A percentile compares a stretch with the other conserved stretches of the same genome.
Evolutionary conservation across 202 grass and related monocot species (phyloP).

Genomic region (Saccharum hybrid): DNA sequence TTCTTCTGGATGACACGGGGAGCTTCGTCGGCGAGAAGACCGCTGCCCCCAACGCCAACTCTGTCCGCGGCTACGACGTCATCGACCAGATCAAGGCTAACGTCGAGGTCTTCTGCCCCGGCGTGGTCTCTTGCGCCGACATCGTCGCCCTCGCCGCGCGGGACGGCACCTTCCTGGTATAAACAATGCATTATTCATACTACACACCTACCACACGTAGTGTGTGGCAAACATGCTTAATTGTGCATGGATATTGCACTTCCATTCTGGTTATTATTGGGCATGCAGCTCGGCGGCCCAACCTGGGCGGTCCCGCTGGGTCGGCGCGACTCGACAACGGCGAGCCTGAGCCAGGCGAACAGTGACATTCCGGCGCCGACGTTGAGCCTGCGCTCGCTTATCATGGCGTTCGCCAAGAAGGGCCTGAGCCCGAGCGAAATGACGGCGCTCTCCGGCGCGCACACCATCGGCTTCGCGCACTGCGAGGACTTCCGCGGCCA

Average conservation of each 20-base stretch:
- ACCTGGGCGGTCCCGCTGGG: too few relatives aligned
- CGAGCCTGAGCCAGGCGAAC: too few relatives aligned
- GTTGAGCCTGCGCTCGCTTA: constrained; percentile 42
- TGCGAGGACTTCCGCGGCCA: constrained; percentile 47
- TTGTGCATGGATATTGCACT: not conserved
- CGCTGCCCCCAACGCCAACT: constrained; percentile 53
- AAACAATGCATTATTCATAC: too few relatives aligned
- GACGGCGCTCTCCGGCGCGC: constrained; percentile 69
- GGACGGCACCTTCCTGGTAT: constrained; percentile 55
- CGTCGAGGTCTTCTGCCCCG: constrained; percentile 59
- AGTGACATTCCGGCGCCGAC: too few relatives aligned
- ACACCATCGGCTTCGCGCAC: constrained; percentile 57
- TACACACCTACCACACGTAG: too few relatives aligned
- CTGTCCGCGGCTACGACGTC: constrained; percentile 65
- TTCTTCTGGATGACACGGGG: constrained; percentile 63
- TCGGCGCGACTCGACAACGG: too few relatives aligned
- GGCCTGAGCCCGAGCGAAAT: constrained; percentile 52
- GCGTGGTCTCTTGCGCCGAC: constrained; percentile 74
- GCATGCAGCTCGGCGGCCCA: too few relatives aligned
- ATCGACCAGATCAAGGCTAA: constrained; percentile 65
- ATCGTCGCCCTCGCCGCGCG: constrained; percentile 63
- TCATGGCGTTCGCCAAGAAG: constrained; percentile 49
- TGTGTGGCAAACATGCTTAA: too few relatives aligned
- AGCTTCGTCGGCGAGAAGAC: constrained; percentile 67
- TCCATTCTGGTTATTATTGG: too few relatives aligned